phyloP scores from a whole-genome alignment of 176 grass and related monocot species.

The Paspalum notatum region DNA sequence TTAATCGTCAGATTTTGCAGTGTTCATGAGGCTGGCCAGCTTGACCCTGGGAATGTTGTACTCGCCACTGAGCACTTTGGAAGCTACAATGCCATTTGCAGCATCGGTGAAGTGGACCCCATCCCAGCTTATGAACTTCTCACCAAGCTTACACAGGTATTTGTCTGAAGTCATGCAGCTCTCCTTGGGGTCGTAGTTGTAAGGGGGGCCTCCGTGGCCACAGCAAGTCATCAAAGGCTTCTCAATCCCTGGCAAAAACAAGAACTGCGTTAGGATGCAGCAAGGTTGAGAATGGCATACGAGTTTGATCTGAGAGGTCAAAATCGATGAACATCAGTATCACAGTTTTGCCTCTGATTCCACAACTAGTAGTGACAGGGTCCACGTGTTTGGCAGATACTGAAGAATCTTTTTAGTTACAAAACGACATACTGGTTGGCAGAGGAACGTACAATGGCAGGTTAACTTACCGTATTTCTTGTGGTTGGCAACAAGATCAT shows the following conservation, averaged over 20 bases:
- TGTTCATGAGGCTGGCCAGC: slow-evolving; percentile 48
- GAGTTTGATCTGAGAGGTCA: background rate
- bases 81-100: slow-evolving; percentile 61
- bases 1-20: slow-evolving; percentile 44
- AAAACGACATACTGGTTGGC: background rate
- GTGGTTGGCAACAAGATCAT: slow-evolving; percentile 78
- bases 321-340: background rate
- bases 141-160: slow-evolving; percentile 61
- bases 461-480: slow-evolving; percentile 57
- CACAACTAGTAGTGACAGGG: background rate
- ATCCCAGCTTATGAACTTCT: slow-evolving; percentile 86
- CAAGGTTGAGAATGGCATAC: background rate
- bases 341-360: background rate
- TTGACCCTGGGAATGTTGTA: slow-evolving; percentile 67
- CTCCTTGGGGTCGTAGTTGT: slow-evolving; percentile 66
- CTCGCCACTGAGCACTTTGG: slow-evolving; percentile 54
- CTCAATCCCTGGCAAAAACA: slow-evolving; percentile 58
- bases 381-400: background rate
- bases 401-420: background rate
- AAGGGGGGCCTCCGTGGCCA: slow-evolving; percentile 78
- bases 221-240: slow-evolving; percentile 86
- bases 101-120: slow-evolving; percentile 85
- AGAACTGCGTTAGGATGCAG: background rate
- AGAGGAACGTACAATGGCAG: background rate
- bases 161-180: slow-evolving; percentile 46